phyloP scores from a whole-genome alignment of 768 basidiomycete genomes.

The Pleurotus giganteus region DNA sequence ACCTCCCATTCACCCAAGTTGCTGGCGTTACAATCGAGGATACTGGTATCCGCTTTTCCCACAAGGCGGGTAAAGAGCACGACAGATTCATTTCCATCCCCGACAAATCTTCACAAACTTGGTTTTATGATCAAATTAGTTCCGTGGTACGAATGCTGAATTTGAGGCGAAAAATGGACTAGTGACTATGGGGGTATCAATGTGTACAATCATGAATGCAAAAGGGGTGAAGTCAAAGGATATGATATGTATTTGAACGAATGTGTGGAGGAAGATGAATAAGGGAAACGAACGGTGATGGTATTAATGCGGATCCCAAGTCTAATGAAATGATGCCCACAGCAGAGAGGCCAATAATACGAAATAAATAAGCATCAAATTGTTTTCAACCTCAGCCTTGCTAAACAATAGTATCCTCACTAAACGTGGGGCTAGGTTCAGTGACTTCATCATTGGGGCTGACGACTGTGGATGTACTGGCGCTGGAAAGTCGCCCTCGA shows the following conservation, averaged over 20 bases:
- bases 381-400: conserved; percentile 12
- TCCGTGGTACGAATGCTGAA: conserved; percentile 78
- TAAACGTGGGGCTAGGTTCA: conserved; percentile 35
- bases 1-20: conserved; percentile 82
- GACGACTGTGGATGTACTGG: conserved; percentile 51
- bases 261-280: neutral
- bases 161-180: conserved; percentile 69
- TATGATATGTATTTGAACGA: conserved; percentile 2
- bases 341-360: neutral
- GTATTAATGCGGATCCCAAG: conserved; percentile 1
- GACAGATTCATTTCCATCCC: conserved; percentile 78
- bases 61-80: conserved; percentile 72
- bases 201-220: conserved; percentile 13
- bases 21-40: conserved; percentile 89
- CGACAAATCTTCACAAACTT: conserved; percentile 70
- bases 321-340: conserved; percentile 9
- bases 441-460: conserved; percentile 20
- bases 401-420: conserved; percentile 35
- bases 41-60: conserved; percentile 83
- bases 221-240: neutral
- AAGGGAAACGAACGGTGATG: neutral
- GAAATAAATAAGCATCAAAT: conserved; percentile 9
- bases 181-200: neutral
- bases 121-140: conserved; percentile 80
- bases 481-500: conserved; percentile 60